Conservation (phyloP, 1,284 basidiomycete species). For the Cryptococcus sp. region DNA sequence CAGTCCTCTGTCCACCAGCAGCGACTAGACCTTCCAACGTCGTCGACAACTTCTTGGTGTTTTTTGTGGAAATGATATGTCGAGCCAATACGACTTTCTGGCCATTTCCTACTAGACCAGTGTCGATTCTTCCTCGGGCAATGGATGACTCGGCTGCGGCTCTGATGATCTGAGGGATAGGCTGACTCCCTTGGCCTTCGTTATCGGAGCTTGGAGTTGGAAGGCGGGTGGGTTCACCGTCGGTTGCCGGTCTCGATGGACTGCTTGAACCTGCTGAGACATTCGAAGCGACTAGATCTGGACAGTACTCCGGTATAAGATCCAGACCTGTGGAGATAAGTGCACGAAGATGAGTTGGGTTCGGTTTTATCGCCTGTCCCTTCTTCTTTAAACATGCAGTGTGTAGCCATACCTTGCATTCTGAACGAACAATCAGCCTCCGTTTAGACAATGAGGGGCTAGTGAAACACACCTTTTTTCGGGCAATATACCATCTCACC, state of each 20-base stretch:
- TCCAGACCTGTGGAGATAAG: not conserved
- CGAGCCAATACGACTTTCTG: too few species aligned
- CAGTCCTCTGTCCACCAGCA: too few species aligned
- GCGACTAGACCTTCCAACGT: too few species aligned
- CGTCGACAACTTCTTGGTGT: too few species aligned
- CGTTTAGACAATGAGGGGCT: not conserved
- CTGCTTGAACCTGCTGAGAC: too few species aligned
- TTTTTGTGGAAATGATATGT: not conserved
- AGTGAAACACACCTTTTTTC: conserved; percentile 7
- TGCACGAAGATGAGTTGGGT: not conserved
- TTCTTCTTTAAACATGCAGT: conserved; percentile 12
- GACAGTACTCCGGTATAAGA: not conserved
- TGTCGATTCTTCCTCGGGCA: not conserved
- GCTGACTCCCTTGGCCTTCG: not conserved
- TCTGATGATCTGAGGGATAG: not conserved
- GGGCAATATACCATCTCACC: conserved; percentile 23
- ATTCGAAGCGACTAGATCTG: too few species aligned
- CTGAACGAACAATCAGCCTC: conserved; percentile 4
- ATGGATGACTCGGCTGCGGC: not conserved
- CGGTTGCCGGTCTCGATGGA: too few species aligned
- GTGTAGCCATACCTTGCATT: conserved; percentile 23
- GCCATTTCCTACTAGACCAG: not conserved
- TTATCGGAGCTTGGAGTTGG: not conserved
- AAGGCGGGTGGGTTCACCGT: too few species aligned
- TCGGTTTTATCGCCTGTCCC: not conserved